Conservation (phyloP, 345 rosid species). For the Arabidopsis suecica region DNA sequence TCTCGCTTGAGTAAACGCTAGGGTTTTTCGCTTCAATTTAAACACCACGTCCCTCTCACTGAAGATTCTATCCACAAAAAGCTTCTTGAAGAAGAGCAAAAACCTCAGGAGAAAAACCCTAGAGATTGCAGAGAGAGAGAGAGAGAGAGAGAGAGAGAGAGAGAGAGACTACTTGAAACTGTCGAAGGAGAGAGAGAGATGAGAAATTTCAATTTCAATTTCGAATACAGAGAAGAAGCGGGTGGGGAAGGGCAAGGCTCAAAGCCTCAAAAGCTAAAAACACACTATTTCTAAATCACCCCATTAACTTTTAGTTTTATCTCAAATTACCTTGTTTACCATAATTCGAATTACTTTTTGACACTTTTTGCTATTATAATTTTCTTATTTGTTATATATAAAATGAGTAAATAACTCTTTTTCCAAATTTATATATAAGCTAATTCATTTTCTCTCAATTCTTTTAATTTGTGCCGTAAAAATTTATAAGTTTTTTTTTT, state of each 20-base stretch:
- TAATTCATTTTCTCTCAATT: too few relatives aligned
- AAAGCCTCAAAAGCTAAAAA: background rate
- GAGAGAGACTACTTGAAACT: constrained; percentile 3
- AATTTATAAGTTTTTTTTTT: too few relatives aligned
- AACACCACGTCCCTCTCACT: background rate
- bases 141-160: constrained; percentile 17
- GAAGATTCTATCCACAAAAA: background rate
- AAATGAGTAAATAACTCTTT: background rate
- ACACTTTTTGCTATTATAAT: too few relatives aligned
- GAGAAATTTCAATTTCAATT: constrained; percentile 21
- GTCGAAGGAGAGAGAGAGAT: constrained; percentile 14
- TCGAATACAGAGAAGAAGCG: constrained; percentile 77
- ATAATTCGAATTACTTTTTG: too few relatives aligned
- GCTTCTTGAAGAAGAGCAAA: constrained; percentile 12
- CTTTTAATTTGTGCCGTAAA: too few relatives aligned
- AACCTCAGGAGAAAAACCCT: constrained; percentile 27
- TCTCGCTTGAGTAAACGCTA: constrained; percentile 30
- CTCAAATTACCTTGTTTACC: background rate
- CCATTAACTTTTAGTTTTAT: background rate
- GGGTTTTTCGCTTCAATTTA: constrained; percentile 44
- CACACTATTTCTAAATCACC: constrained; percentile 10
- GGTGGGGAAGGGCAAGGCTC: constrained; percentile 47
- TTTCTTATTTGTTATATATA: too few relatives aligned
- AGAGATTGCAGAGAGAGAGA: constrained; percentile 1
- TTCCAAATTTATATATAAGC: background rate